Conservation (phyloP, 805 yeast genomes). For the Kuraishia hungarica region DNA sequence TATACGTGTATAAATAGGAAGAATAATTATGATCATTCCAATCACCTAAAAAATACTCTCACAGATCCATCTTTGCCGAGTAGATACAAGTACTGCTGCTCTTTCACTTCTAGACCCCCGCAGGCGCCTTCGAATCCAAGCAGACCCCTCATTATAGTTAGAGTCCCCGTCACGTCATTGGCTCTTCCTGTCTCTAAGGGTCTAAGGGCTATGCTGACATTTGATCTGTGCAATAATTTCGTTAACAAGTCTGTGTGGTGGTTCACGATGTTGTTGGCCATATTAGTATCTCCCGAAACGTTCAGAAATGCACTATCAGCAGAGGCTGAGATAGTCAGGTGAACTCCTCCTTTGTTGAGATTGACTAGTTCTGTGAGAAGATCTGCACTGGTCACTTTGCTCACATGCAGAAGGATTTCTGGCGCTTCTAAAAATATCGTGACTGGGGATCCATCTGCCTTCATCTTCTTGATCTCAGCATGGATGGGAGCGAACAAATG, state of each 20-base stretch:
- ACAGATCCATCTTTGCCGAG: conserved; percentile 45
- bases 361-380: conserved; percentile 11
- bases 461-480: conserved; percentile 9
- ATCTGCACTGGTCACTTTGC: conserved; percentile 5
- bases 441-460: conserved; percentile 10
- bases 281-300: not conserved
- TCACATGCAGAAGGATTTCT: conserved; percentile 16
- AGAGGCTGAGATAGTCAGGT: not conserved
- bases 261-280: not conserved
- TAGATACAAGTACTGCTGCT: conserved; percentile 56
- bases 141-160: conserved; percentile 53
- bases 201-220: conserved; percentile 43
- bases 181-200: conserved; percentile 80
- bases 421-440: conserved; percentile 12
- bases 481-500: conserved; percentile 12
- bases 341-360: conserved; percentile 6
- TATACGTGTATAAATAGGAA: not conserved
- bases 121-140: conserved; percentile 17
- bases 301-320: not conserved
- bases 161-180: conserved; percentile 68
- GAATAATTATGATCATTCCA: conserved; percentile 4
- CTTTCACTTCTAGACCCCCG: conserved; percentile 25
- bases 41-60: conserved; percentile 36
- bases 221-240: conserved; percentile 41
- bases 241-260: conserved; percentile 34